Evolutionary conservation across 495 filamentous ascomycete species (phyloP).

Genomic region (Pseudevernia furfuracea): DNA sequence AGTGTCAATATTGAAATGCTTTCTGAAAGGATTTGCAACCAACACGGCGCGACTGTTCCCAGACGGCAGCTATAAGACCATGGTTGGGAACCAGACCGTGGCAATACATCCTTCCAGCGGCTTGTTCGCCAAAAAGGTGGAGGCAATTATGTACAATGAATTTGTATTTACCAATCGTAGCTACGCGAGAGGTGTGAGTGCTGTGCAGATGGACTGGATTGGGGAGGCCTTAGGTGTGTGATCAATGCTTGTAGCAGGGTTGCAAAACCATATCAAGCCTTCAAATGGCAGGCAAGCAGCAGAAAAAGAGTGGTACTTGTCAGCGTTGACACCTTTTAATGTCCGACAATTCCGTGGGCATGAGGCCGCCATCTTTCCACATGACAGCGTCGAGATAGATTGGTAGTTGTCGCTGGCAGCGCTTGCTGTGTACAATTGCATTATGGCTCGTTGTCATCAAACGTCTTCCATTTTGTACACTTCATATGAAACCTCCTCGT

Average conservation of each 20-base stretch:
- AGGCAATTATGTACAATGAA: constrained; percentile 94
- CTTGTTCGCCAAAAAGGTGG: constrained; percentile 76
- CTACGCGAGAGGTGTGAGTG: constrained; percentile 84
- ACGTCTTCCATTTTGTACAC: constrained; percentile 68
- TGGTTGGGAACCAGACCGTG: constrained; percentile 75
- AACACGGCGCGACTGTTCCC: constrained; percentile 79
- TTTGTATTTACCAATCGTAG: constrained; percentile 90
- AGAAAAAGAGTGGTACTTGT: too few relatives aligned
- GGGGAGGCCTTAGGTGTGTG: constrained; percentile 52
- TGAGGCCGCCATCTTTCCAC: neutral
- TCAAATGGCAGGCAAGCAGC: too few relatives aligned
- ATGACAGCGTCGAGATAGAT: neutral
- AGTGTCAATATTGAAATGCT: constrained; percentile 62
- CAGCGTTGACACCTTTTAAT: too few relatives aligned
- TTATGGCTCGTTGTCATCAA: constrained; percentile 36
- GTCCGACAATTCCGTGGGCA: neutral
- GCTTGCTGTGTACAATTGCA: neutral
- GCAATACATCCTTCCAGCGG: constrained; percentile 85
- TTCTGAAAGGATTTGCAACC: constrained; percentile 69
- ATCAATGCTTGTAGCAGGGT: neutral
- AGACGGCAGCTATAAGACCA: constrained; percentile 78
- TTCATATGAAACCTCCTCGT: constrained; percentile 68
- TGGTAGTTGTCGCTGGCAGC: neutral
- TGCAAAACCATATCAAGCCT: too few relatives aligned
- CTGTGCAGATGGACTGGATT: constrained; percentile 82